phyloP scores from a whole-genome alignment of 1,284 basidiomycete species.

The Apiotrichum gamsii region DNA sequence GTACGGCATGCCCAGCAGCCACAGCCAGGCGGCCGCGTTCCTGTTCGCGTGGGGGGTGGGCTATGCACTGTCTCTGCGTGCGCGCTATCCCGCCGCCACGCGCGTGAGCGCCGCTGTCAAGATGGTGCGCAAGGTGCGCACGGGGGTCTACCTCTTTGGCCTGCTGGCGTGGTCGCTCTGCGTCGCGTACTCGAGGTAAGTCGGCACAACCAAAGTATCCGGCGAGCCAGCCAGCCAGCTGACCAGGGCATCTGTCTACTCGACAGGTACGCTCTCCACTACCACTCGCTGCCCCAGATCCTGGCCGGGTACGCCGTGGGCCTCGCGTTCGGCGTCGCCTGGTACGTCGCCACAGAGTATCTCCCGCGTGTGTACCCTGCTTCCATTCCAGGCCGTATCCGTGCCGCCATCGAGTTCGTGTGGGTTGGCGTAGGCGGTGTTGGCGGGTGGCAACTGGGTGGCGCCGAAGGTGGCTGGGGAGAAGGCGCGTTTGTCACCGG shows the following conservation, averaged over 20 bases:
- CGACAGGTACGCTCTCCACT: conserved; percentile 37
- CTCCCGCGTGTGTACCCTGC: conserved; percentile 25
- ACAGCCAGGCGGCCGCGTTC: conserved; percentile 42
- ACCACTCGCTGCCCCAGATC: conserved; percentile 41
- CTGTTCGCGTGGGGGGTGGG: conserved; percentile 38
- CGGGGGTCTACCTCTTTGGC: conserved; percentile 31
- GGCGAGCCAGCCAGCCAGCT: too few species aligned
- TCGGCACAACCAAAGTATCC: too few species aligned
- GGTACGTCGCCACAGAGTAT: conserved; percentile 35
- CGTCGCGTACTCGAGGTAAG: conserved; percentile 43
- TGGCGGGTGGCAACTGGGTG: conserved; percentile 37
- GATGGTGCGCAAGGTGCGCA: conserved; percentile 18
- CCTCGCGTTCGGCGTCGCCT: conserved; percentile 20
- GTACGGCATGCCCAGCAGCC: conserved; percentile 46
- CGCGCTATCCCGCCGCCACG: conserved; percentile 5
- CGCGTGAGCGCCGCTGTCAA: not conserved
- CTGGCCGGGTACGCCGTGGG: conserved; percentile 35
- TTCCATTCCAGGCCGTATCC: conserved; percentile 19
- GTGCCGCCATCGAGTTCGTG: conserved; percentile 20
- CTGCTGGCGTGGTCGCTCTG: conserved; percentile 36
- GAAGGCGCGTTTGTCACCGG: conserved; percentile 24
- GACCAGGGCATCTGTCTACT: not conserved
- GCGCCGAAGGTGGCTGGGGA: conserved; percentile 36
- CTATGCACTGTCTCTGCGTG: conserved; percentile 21
- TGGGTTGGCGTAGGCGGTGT: conserved; percentile 39